Conservation (phyloP, 2,329 filamentous ascomycete species). For the Trichoderma citrinoviride region DNA sequence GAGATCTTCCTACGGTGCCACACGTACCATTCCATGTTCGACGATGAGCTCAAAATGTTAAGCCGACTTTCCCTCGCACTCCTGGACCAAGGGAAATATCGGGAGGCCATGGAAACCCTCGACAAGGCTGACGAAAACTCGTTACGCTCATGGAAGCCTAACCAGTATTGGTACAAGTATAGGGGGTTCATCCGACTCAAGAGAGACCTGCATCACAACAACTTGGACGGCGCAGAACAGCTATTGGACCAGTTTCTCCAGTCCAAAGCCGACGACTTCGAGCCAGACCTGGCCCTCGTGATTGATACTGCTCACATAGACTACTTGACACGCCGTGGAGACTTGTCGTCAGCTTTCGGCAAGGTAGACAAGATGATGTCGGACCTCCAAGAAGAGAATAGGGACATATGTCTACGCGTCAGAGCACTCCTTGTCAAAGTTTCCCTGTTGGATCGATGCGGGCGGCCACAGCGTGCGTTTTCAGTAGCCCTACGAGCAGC, state of each 20-base stretch:
- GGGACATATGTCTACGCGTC: conserved; percentile 63
- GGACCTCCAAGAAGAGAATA: conserved; percentile 44
- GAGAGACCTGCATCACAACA: conserved; percentile 56
- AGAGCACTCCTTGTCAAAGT: conserved; percentile 72
- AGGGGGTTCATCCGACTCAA: conserved; percentile 64
- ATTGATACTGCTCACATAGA: conserved; percentile 54
- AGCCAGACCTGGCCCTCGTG: conserved; percentile 51
- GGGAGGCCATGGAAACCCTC: conserved; percentile 54
- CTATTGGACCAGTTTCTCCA: conserved; percentile 54
- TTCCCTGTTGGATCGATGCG: conserved; percentile 64
- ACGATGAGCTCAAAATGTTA: conserved; percentile 74
- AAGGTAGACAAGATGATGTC: conserved; percentile 47
- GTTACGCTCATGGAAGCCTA: conserved; percentile 71
- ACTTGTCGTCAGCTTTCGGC: conserved; percentile 47
- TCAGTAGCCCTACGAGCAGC: conserved; percentile 74
- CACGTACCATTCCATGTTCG: conserved; percentile 55
- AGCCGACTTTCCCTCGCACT: conserved; percentile 64
- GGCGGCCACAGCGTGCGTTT: conserved; percentile 71
- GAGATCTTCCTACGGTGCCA: conserved; percentile 78
- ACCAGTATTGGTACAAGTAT: conserved; percentile 70
- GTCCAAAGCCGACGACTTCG: conserved; percentile 48
- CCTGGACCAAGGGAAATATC: conserved; percentile 66
- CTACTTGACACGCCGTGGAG: conserved; percentile 47
- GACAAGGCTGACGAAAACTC: conserved; percentile 54
- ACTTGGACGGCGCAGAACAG: conserved; percentile 50